Percentiles rank a stretch among this genome's conserved stretches.
Evolutionary conservation across 495 filamentous ascomycete species (phyloP).

Genomic region (Penicillium macrosclerotiorum): DNA sequence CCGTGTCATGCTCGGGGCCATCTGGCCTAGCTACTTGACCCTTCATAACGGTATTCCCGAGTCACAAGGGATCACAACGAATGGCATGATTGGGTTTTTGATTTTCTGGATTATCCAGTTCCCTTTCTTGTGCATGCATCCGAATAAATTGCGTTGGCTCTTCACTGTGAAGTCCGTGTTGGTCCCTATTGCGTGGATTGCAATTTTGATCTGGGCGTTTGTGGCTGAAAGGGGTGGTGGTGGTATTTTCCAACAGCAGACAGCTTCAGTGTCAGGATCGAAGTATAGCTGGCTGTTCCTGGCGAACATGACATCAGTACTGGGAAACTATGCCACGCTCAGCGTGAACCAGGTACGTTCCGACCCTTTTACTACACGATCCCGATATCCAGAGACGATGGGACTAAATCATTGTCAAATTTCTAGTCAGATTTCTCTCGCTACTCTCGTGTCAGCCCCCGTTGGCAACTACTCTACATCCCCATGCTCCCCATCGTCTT

Average conservation of each 20-base stretch:
- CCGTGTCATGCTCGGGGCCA: slow-evolving; percentile 65
- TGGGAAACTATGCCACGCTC: slow-evolving; percentile 45
- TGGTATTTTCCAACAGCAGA: slow-evolving; percentile 28
- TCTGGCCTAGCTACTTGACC: slow-evolving; percentile 61
- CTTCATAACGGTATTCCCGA: slow-evolving; percentile 55
- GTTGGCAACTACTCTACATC: slow-evolving; percentile 48
- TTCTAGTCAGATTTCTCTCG: slow-evolving; percentile 45
- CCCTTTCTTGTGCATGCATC: slow-evolving; percentile 47
- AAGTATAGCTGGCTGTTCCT: slow-evolving; percentile 45
- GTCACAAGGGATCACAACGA: slow-evolving; percentile 60
- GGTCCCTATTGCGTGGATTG: slow-evolving; percentile 46
- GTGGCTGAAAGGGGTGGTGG: slow-evolving; percentile 35
- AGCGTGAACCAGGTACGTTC: slow-evolving; percentile 35
- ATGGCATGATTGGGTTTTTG: slow-evolving; percentile 63
- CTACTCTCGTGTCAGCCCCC: slow-evolving; percentile 42
- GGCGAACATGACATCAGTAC: slow-evolving; percentile 43
- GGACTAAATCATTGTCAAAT: neutral
- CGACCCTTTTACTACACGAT: neutral
- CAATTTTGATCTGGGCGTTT: slow-evolving; percentile 51
- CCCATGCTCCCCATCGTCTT: slow-evolving; percentile 48
- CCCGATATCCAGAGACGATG: too few species aligned
- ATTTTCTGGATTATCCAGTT: slow-evolving; percentile 52
- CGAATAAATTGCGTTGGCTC: slow-evolving; percentile 44
- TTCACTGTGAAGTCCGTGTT: slow-evolving; percentile 45
- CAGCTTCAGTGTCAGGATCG: slow-evolving; percentile 31